These are phyloP conservation scores for Sungouiella blattae DNA, from an alignment of 805 yeast genomes.

Conservation along the genomic window DNA sequence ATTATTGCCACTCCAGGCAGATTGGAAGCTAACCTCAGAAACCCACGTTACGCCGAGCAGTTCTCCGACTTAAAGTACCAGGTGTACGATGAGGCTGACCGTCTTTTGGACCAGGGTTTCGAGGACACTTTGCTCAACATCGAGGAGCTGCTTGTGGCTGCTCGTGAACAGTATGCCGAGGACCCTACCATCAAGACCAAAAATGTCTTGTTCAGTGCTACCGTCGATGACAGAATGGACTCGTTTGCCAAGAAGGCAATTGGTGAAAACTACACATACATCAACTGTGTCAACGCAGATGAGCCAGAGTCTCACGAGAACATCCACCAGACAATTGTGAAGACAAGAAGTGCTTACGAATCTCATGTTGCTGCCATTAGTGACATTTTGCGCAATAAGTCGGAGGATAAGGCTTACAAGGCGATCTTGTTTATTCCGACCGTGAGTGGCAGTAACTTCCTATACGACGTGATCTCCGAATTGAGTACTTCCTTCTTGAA, in stretches of 20 bases:
- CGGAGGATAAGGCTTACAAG: slow-evolving; percentile 50
- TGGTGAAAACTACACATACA: slow-evolving; percentile 50
- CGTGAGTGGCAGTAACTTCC: slow-evolving; percentile 60
- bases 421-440: slow-evolving; percentile 84
- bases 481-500: not conserved
- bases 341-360: slow-evolving; percentile 53
- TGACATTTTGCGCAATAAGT: slow-evolving; percentile 41
- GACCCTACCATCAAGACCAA: slow-evolving; percentile 40
- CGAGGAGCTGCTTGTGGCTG: slow-evolving; percentile 43
- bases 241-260: slow-evolving; percentile 58
- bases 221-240: slow-evolving; percentile 68
- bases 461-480: slow-evolving; percentile 37
- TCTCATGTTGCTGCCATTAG: slow-evolving; percentile 56
- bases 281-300: slow-evolving; percentile 71
- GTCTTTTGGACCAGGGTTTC: slow-evolving; percentile 79
- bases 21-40: slow-evolving; percentile 56
- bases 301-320: slow-evolving; percentile 76
- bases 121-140: slow-evolving; percentile 60
- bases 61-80: slow-evolving; percentile 58
- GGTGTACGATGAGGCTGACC: slow-evolving; percentile 90
- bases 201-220: slow-evolving; percentile 82
- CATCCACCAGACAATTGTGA: slow-evolving; percentile 63
- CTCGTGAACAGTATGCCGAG: slow-evolving; percentile 20
- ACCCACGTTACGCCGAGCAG: slow-evolving; percentile 41
- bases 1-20: slow-evolving; percentile 91